Evolutionary conservation across 2,329 filamentous ascomycete species (phyloP).

Genomic region (Talaromyces sp.): DNA sequence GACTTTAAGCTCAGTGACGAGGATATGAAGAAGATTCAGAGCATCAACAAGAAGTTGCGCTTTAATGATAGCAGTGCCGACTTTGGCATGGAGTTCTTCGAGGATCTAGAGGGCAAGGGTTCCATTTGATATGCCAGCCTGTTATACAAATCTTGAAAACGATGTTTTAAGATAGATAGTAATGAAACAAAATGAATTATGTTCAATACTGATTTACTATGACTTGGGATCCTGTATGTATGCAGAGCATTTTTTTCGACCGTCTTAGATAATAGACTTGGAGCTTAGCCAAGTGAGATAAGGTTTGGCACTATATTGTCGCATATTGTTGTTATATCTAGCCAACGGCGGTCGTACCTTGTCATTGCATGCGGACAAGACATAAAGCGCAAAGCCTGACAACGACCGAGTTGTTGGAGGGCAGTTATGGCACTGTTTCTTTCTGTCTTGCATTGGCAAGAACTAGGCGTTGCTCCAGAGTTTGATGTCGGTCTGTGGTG

Average conservation of each 20-base stretch:
- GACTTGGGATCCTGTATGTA: neutral
- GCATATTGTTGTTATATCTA: neutral
- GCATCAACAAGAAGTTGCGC: constrained; percentile 58
- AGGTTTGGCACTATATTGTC: neutral
- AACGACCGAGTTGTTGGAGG: neutral
- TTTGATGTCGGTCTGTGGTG: neutral
- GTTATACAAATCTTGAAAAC: neutral
- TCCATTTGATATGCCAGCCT: neutral
- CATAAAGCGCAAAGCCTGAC: neutral
- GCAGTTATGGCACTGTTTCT: neutral
- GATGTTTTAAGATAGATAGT: neutral
- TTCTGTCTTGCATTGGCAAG: neutral
- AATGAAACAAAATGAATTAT: neutral
- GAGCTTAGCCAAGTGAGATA: neutral
- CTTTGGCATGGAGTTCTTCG: constrained; percentile 59
- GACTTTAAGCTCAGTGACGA: constrained; percentile 59
- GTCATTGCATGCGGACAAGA: neutral
- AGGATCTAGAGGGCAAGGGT: constrained; percentile 56
- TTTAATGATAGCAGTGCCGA: constrained; percentile 58
- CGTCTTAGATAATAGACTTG: neutral
- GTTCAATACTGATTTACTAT: neutral
- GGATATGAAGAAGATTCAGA: constrained; percentile 56
- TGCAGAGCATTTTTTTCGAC: neutral
- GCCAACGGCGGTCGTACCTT: neutral
- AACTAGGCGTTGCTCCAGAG: neutral